A percentile compares a stretch with the other conserved stretches of the same genome.
Conservation (phyloP, 148 eudicot species). For the Heliamphora exappendiculata region DNA sequence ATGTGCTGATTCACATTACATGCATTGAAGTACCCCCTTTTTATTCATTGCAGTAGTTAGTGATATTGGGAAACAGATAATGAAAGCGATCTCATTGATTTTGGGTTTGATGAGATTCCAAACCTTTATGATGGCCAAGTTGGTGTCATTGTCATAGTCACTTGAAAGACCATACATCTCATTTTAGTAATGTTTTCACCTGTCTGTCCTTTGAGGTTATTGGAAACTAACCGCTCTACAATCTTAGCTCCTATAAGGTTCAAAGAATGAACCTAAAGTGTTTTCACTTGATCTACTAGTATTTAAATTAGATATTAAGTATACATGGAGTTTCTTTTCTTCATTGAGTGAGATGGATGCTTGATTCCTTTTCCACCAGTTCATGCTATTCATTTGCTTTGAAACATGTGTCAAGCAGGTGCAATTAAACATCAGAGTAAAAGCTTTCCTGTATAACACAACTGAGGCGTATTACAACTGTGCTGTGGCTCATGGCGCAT, state of each 20-base stretch:
- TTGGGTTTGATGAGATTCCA: not conserved
- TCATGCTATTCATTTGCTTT: not conserved
- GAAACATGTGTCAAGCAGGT: conserved; percentile 38
- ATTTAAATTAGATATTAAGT: not conserved
- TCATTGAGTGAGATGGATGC: not conserved
- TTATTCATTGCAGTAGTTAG: not conserved
- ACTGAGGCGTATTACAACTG: conserved; percentile 53
- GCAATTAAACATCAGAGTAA: conserved; percentile 31
- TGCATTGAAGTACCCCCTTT: not conserved
- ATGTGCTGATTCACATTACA: not conserved
- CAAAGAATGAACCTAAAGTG: not conserved
- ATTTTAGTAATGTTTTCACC: not conserved
- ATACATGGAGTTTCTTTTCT: not conserved
- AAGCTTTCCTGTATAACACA: conserved; percentile 45
- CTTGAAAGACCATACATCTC: not conserved
- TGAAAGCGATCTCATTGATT: not conserved
- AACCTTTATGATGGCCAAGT: not conserved
- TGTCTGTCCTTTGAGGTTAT: not conserved
- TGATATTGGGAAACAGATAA: not conserved
- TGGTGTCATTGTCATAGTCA: not conserved
- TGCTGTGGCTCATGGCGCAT: conserved; percentile 37
- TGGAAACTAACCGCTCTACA: not conserved
- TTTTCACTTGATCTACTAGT: not conserved
- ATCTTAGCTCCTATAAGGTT: not conserved
- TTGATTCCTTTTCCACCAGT: conserved; percentile 1